phyloP scores from a whole-genome alignment of 2,329 filamentous ascomycete genomes.

The Albifimbria verrucaria region DNA sequence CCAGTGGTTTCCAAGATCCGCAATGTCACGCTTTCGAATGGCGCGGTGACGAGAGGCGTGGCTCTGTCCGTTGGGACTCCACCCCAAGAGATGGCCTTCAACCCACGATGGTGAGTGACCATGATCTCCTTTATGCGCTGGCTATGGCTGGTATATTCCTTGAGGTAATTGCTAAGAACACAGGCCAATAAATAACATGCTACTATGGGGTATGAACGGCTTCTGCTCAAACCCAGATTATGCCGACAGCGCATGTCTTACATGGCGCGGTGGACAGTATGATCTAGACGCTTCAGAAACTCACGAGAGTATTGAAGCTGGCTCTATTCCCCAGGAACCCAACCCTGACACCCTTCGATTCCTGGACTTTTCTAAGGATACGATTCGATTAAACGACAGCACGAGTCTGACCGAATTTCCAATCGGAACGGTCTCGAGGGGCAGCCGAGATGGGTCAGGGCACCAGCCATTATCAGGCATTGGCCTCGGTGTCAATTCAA shows the following conservation, averaged over 20 bases:
- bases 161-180: neutral
- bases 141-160: neutral
- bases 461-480: neutral
- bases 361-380: neutral
- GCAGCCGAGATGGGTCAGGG: neutral
- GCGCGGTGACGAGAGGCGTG: neutral
- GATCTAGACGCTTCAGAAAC: neutral
- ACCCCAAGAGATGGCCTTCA: neutral
- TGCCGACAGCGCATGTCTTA: neutral
- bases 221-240: neutral
- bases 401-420: neutral
- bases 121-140: no score
- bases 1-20: neutral
- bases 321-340: neutral
- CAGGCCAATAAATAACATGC: neutral
- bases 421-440: neutral
- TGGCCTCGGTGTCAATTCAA: neutral
- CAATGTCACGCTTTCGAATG: neutral
- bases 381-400: neutral
- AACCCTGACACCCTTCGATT: neutral
- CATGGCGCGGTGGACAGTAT: neutral
- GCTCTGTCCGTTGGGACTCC: neutral
- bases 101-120: neutral
- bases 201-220: neutral
- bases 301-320: neutral